Evolutionary conservation across 495 filamentous ascomycete genomes (phyloP).

Genomic region (Hypomontagnella monticulosa): DNA sequence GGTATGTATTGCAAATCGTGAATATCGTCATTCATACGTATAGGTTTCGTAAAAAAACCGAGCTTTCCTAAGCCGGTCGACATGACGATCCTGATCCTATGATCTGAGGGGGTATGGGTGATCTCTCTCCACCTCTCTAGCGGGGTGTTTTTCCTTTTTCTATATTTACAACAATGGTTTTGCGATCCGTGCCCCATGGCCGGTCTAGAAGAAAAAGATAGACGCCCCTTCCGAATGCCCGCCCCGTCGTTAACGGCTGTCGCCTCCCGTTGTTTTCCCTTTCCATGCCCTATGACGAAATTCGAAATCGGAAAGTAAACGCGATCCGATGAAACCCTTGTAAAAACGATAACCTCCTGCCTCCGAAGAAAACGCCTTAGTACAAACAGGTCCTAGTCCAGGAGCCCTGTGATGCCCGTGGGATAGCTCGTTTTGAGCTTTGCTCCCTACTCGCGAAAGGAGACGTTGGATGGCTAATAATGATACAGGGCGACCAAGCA

Average conservation of each 20-base stretch:
- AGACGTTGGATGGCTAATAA: conserved; percentile 9
- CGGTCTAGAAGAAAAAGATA: conserved; percentile 13
- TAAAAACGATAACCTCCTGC: conserved; percentile 4
- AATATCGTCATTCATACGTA: conserved; percentile 48
- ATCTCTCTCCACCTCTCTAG: conserved; percentile 5
- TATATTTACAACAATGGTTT: conserved; percentile 25
- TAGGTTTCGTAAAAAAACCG: conserved; percentile 42
- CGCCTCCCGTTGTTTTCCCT: conserved; percentile 25
- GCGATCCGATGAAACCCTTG: conserved; percentile 11
- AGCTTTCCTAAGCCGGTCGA: conserved; percentile 24
- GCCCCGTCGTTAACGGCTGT: conserved; percentile 3
- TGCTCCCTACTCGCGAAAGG: neutral
- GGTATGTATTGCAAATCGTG: conserved; percentile 29
- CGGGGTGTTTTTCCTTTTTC: conserved; percentile 25
- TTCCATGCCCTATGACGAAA: conserved; percentile 27
- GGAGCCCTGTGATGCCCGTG: conserved; percentile 14
- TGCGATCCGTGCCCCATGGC: conserved; percentile 14
- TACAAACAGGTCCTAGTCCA: conserved; percentile 12
- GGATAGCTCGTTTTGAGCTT: conserved; percentile 10
- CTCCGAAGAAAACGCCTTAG: conserved; percentile 22
- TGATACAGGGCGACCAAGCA: conserved; percentile 11
- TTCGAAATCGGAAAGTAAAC: conserved; percentile 11
- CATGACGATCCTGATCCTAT: conserved; percentile 28
- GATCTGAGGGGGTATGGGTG: conserved; percentile 18
- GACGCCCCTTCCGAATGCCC: conserved; percentile 27